Evolutionary conservation across 305 asterid genomes (phyloP), one percentile per base, ranked within the genome.

Genomic region (Rubia tinctorum): DNA sequence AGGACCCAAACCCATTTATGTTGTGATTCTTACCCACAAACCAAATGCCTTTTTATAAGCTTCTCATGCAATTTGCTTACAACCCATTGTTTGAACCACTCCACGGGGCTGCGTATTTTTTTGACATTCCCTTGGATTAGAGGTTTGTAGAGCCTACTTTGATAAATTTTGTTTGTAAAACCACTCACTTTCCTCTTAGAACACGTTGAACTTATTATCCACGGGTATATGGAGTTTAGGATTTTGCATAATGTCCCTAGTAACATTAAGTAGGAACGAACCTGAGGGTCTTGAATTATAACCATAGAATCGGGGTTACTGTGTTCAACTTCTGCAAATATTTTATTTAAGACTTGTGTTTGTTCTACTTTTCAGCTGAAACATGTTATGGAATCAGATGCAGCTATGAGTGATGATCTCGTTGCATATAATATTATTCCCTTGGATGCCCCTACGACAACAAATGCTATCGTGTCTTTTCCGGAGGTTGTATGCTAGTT

Each of bases 321-420:
- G 9, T 66, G 22, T 1, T 34, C 20, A 43, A 42, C 44, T 3
- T 17, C 7, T 53, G 44, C 53, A 45, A 55, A 17, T 53, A 42
- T 40, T 7, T 40, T 23, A 42, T 13, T 43, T 42, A 8, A 66
- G 25, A 18, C 70, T 66, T 40, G 53, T 59, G 30, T 39, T 71
- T 76, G 64, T 61, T 73, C 8, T 58, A 71, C 78, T 76, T 81
- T 73, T 30, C 90, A 95, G 98, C 70, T 92, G 85, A 92, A 90
- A 85, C 96, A 89, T 40, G 89, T 95, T 84, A 92, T 95, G 86
- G 94, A 89, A 85, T 84, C 91, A 43, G 99, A 95, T 89, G 98
- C 98, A 72, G 98, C 98, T 63, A 95, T 95, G 99, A 83, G 88
- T 23, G 97, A 95, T 80, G 98, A 95, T 88, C 73, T 88, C 78